Conservation (phyloP, 441 rosid genomes). For the Kokia cookei region DNA sequence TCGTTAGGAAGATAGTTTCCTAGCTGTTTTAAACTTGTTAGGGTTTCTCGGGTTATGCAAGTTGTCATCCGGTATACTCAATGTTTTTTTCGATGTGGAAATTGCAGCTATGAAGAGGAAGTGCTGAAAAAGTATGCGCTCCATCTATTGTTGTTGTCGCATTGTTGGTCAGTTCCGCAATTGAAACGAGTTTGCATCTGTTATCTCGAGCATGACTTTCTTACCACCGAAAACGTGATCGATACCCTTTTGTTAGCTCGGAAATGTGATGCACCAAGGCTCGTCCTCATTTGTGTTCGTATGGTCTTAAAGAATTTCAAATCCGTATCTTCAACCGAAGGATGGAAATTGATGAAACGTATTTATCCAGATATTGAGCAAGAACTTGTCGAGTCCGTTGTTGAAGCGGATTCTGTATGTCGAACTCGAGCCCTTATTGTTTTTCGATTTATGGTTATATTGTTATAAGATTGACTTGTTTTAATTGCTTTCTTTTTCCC, state of each 20-base stretch:
- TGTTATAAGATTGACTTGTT: not conserved
- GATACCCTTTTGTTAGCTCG: constrained; percentile 82
- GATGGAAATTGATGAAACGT: constrained; percentile 77
- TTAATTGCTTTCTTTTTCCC: not conserved
- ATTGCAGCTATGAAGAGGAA: constrained; percentile 71
- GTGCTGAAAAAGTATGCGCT: constrained; percentile 61
- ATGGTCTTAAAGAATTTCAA: constrained; percentile 67
- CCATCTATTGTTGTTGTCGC: constrained; percentile 74
- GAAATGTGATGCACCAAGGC: constrained; percentile 59
- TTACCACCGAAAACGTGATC: constrained; percentile 63
- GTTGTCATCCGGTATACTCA: not conserved
- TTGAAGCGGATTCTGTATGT: constrained; percentile 76
- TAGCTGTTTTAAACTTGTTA: not conserved
- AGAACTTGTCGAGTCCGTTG: constrained; percentile 59
- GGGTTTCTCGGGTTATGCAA: not conserved
- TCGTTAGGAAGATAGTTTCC: not conserved
- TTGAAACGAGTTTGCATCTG: constrained; percentile 57
- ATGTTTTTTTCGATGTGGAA: not conserved
- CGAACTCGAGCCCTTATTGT: not conserved
- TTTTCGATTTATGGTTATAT: not conserved
- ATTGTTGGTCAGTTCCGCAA: constrained; percentile 56
- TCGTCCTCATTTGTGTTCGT: constrained; percentile 48
- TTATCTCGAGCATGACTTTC: constrained; percentile 50
- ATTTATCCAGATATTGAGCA: constrained; percentile 64
- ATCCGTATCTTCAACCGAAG: constrained; percentile 65